Evolutionary conservation across 2,329 filamentous ascomycete genomes (phyloP), one percentile per base, ranked within the genome.

Genomic region (Herpotrichia juniperi): DNA sequence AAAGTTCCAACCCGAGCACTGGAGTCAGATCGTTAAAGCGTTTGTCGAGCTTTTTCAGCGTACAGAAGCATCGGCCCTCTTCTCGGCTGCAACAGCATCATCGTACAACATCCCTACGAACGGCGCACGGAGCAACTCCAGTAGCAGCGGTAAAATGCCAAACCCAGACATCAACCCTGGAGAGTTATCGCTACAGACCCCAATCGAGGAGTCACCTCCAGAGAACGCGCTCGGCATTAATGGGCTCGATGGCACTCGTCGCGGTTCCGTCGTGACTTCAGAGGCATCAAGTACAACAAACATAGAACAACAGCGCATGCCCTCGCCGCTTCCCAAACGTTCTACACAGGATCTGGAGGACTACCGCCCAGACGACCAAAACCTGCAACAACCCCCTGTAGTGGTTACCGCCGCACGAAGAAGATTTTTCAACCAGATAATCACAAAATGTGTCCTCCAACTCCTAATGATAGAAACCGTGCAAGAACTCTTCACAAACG

Each of bases 391-490:
- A 72, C 91, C 96, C 53, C 91, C 93, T 0, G 84, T 96, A 5
- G 90, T 96, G 1, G 93, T 99, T 4, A 97, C 94, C 1, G 91
- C 92, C 2, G 92, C 94, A 0, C 89, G 94, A 22, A 86, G 94
- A 30, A 89, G 93, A 46, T 97, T 97, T 79, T 99, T 99, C 82
- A 99, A 99, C 77, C 90, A 93, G 62, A 99, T 99, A 74, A 99
- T 99, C 74, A 97, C 93, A 12, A 93, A 96, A 61, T 99, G 94
- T 71, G 96, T 99, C 3, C 81, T 99, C 8, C 96, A 99, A 74
- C 84, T 99, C 2, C 86, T 99, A 58, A 99, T 99, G 92, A 99
- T 99, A 64, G 96, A 99, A 74, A 99, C 96, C 0, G 96, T 99
- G 35, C 96, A 96, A 67, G 96, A 99, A 74, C 86, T 99, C 43